Percentiles rank a stretch among this genome's conserved stretches.
Conservation (phyloP, 768 basidiomycete genomes). For the Boletellus sp. region DNA sequence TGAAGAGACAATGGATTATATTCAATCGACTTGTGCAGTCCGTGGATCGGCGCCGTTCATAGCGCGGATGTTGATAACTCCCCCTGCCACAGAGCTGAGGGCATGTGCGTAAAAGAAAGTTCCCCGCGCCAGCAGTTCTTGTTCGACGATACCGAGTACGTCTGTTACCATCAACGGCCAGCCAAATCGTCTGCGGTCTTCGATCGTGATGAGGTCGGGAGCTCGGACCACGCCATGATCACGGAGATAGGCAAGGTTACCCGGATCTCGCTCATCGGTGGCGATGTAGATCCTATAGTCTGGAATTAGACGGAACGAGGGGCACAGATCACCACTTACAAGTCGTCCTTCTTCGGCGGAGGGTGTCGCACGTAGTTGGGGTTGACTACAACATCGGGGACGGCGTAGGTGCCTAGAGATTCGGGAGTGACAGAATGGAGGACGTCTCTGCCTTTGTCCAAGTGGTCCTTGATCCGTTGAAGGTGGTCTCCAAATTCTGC, state of each 20-base stretch:
- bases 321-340: conserved; percentile 11
- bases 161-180: conserved; percentile 44
- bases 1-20: background rate
- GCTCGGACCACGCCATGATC: conserved; percentile 38
- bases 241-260: conserved; percentile 32
- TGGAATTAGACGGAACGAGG: conserved; percentile 4
- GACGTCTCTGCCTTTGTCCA: conserved; percentile 19
- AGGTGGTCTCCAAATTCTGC: conserved; percentile 34
- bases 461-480: conserved; percentile 28
- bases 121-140: conserved; percentile 36
- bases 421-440: conserved; percentile 16
- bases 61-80: conserved; percentile 40
- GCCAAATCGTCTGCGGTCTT: conserved; percentile 40
- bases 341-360: conserved; percentile 19
- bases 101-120: conserved; percentile 43
- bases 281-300: conserved; percentile 32
- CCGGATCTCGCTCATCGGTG: conserved; percentile 41
- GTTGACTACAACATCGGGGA: conserved; percentile 21
- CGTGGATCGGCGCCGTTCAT: conserved; percentile 38
- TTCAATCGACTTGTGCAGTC: conserved; percentile 36
- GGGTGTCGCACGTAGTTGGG: conserved; percentile 11
- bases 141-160: conserved; percentile 42
- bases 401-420: conserved; percentile 18
- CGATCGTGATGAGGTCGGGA: conserved; percentile 39
- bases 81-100: conserved; percentile 40